phyloP scores from a whole-genome alignment of 73 alveolate genomes.

The Blepharisma japonicum region DNA sequence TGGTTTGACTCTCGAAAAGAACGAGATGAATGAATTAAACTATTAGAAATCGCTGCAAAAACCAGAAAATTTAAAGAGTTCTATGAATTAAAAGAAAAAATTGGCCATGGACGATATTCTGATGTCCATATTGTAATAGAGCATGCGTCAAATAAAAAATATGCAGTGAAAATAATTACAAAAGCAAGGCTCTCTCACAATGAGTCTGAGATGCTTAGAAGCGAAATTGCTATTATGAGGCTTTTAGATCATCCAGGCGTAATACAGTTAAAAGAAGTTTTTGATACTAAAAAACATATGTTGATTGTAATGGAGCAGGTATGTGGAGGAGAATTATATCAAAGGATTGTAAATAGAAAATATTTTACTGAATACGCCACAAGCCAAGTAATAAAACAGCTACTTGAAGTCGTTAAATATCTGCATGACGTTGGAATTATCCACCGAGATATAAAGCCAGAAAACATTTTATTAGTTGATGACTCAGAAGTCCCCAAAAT shows the following conservation, averaged over 20 bases:
- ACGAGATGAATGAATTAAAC: constrained; percentile 14
- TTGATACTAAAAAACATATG: constrained; percentile 37
- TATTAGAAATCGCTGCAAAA: neutral
- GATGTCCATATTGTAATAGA: constrained; percentile 19
- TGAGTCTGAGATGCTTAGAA: neutral
- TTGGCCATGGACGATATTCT: constrained; percentile 26
- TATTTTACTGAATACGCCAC: constrained; percentile 58
- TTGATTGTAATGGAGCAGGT: constrained; percentile 54
- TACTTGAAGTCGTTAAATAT: constrained; percentile 53
- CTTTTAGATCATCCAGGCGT: constrained; percentile 49
- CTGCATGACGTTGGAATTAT: constrained; percentile 61
- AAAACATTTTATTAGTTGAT: constrained; percentile 66
- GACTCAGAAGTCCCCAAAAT: constrained; percentile 54
- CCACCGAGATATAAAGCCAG: constrained; percentile 79
- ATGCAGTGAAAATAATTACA: constrained; percentile 24
- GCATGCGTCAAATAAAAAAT: neutral
- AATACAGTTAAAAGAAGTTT: constrained; percentile 52
- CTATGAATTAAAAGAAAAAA: constrained; percentile 14
- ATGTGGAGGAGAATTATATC: constrained; percentile 64
- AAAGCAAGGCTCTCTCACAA: neutral
- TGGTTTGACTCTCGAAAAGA: constrained; percentile 28
- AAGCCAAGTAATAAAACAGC: constrained; percentile 40
- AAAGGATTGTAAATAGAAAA: constrained; percentile 41
- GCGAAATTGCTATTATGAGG: constrained; percentile 37
- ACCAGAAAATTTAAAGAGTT: constrained; percentile 25